Base-by-base conservation (phyloP, 148 eudicot species). In the Amaranthus hypochondriacus region DNA sequence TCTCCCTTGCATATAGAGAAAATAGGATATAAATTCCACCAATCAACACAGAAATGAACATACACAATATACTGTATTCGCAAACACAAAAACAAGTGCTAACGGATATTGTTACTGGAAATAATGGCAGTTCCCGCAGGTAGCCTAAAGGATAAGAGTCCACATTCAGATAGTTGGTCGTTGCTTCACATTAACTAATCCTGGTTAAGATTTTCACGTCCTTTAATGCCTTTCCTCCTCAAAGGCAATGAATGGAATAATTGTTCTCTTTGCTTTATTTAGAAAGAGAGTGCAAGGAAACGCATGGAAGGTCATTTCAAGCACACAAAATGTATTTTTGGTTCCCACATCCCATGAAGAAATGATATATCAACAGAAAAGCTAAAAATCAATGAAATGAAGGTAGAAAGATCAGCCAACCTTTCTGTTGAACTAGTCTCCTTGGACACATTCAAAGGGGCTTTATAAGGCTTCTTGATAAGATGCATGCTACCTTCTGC, bases 401-500 rank as follows among this genome's bases (percentile, higher is more conserved):
- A 64, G 11, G 59, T 43, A 46, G 21, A 48, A 13, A 66, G 56
- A 63, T 39, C 7, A 64, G 66, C 80, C 42, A 69, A 94, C 98
- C 97, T 88, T 77, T 89, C 97, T 49, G 75, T 63, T 10, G 85
- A 57, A 65, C 54, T 76, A 46, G 21, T 82, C 52, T 94, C 98
- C 72, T 68, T 88, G 44, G 85, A 82, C 69, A 11, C 11, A 60
- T 77, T 71, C 42, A 83, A 10, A 69, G 88, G 79, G 51, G 72
- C 73, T 55, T 80, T 76, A 4, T 46, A 39, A 60, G 87, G 43
- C 86, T 84, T 92, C 82, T 85, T 92, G 72, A 94, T 83, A 47
- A 94, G 92, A 82, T 94, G 98, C 96, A 94, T 86, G 15, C 89
- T 77, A 21, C 98, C 98, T 81, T 94, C 96, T 11, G 98, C 96